A percentile compares a stretch with the other conserved stretches of the same genome.
Evolutionary conservation across 2,329 filamentous ascomycete species (phyloP).

Genomic region (Escovopsis sp.): DNA sequence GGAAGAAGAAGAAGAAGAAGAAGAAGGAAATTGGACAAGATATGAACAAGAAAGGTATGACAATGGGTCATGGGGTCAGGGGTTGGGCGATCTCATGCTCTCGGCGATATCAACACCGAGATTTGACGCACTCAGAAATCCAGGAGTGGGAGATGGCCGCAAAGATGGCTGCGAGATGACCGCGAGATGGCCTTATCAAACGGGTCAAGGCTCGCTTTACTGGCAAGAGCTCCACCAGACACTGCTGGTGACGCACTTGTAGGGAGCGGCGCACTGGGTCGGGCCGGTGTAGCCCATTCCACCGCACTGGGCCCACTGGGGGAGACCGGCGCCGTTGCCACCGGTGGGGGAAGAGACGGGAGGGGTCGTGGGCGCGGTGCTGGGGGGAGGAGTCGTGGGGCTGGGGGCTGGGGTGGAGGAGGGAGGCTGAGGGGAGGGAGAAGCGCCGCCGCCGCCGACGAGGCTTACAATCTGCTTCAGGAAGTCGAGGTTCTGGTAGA

Average conservation of each 20-base stretch:
- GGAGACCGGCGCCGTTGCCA: slow-evolving; percentile 4
- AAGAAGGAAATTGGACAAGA: too few relatives aligned
- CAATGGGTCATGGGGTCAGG: too few relatives aligned
- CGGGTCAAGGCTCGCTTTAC: background rate
- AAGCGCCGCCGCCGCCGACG: slow-evolving; percentile 9
- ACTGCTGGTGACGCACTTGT: slow-evolving; percentile 7
- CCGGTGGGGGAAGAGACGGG: slow-evolving; percentile 4
- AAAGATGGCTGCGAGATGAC: too few relatives aligned
- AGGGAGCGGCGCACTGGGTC: slow-evolving; percentile 11
- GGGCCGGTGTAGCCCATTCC: slow-evolving; percentile 11
- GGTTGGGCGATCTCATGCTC: too few relatives aligned
- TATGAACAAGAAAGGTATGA: too few relatives aligned
- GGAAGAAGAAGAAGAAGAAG: too few relatives aligned
- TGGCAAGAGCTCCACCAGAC: slow-evolving; percentile 12
- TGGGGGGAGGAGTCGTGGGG: background rate
- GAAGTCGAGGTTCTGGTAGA: slow-evolving; percentile 42
- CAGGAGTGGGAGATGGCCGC: too few relatives aligned
- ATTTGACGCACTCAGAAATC: too few relatives aligned
- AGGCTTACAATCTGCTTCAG: slow-evolving; percentile 27
- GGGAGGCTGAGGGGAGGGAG: background rate
- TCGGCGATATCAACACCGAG: too few relatives aligned
- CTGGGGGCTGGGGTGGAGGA: background rate
- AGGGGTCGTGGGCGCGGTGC: background rate
- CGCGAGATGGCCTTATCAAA: too few relatives aligned
- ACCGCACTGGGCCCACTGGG: slow-evolving; percentile 14